Base-by-base conservation (phyloP, 352 stramenopile species). In the Phytophthora tentaculata region DNA sequence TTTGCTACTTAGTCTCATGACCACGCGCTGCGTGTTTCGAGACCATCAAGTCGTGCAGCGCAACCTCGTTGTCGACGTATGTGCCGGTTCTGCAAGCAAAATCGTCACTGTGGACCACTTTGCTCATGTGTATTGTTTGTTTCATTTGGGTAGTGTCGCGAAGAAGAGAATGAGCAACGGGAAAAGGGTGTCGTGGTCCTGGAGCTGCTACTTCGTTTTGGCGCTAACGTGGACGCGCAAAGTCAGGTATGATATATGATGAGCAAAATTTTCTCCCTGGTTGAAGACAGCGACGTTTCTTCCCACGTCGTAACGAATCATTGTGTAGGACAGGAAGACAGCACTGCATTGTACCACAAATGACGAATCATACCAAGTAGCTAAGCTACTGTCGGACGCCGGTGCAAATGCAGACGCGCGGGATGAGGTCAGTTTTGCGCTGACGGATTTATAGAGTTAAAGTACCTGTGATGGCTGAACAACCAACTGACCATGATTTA, bases 11-110 rank as follows among this genome's bases (percentile, higher is more conserved):
- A 73, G 56, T 35, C 45, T 79, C 26, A 56, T 69, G 39, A 66
- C 59, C 20, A 74, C 67, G 56, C 67, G 72, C 51, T 74, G 67
- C 13, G 45, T 79, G 3, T 53, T 76, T 12, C 59, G 64, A 2
- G 61, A 56, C 3, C 50, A 56, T 0, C 22, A 59, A 3, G 59
- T 60, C 8, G 55, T 79, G 13, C 59, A 43, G 0, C 68, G 62
- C 19, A 79, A 79, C 14, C 43, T 43, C 8, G 56, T 76, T 1
- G 56, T 76, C 16, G 54, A 79, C 19, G 72, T 76, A 16, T 10
- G 56, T 55, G 45, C 13, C 12, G 14, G 10, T 17, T 28, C n/a
- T n/a, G n/a, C n/a, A n/a, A n/a, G n/a, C n/a, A n/a, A n/a, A n/a
- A n/a, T n/a, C n/a, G n/a, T n/a, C n/a, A n/a, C n/a, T n/a, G n/a